Evolutionary conservation across 345 rosid species (phyloP).

Genomic region (Eucalyptus virginea): DNA sequence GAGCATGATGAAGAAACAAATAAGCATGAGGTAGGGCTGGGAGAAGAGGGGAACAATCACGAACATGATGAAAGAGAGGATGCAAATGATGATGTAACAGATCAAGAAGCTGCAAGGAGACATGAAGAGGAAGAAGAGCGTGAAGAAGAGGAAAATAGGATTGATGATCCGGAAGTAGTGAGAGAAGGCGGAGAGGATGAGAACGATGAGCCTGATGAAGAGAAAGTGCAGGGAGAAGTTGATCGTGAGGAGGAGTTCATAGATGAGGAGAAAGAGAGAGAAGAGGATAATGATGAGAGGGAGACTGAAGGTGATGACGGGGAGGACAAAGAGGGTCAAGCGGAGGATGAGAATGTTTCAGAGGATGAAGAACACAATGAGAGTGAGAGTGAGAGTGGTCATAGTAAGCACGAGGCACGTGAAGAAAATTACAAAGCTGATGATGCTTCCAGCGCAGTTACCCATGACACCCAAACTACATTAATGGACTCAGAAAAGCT

Average conservation of each 20-base stretch:
- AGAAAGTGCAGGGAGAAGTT: not conserved
- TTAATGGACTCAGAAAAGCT: constrained; percentile 17
- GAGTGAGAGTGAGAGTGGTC: constrained; percentile 16
- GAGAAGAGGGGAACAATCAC: constrained; percentile 7
- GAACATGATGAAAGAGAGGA: constrained; percentile 6
- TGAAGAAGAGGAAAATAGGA: constrained; percentile 20
- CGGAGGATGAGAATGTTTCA: constrained; percentile 5
- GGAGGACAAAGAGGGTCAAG: constrained; percentile 32
- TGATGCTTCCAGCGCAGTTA: constrained; percentile 96
- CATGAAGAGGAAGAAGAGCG: constrained; percentile 31
- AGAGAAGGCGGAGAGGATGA: constrained; percentile 17
- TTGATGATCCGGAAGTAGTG: constrained; percentile 8
- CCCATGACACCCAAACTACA: constrained; percentile 43
- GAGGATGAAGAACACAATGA: constrained; percentile 29
- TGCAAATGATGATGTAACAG: constrained; percentile 10
- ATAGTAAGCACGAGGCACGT: constrained; percentile 54
- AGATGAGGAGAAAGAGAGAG: constrained; percentile 10
- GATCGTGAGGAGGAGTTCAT: constrained; percentile 13
- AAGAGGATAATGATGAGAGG: constrained; percentile 7
- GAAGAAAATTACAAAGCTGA: constrained; percentile 82
- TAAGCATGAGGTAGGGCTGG: not conserved
- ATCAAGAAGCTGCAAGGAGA: constrained; percentile 19
- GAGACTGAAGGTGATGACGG: constrained; percentile 30
- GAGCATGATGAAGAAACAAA: constrained; percentile 16
- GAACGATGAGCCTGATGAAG: constrained; percentile 5